Base-by-base conservation (phyloP, 345 rosid genomes). In the Gossypium herbaceum region DNA sequence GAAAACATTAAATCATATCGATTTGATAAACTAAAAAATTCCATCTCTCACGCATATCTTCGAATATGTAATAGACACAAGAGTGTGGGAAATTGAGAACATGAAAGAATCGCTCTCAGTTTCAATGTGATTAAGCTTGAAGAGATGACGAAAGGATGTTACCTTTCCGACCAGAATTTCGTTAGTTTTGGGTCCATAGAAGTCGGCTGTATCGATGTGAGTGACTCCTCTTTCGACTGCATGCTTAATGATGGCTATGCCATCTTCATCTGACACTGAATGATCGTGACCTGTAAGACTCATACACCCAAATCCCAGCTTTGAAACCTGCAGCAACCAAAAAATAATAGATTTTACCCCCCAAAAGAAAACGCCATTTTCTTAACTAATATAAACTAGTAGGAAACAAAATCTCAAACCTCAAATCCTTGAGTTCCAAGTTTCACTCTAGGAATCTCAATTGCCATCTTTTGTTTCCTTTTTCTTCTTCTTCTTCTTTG, bases 371-470 rank as follows among this genome's bases (percentile, higher is more conserved):
- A 13, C 9, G 11, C 51, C 34, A 47, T 47, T 29, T 29, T 3
- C 34, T 29, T 29, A 25, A 25, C 27, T 25, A 25, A 25, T 25
- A 24, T 24, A 24, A 24, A 24, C 24, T 24, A 24, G 24, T 24
- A 24, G 25, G 25, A 24, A 64, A 65, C 15, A n/a, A 65, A 4
- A n/a, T 24, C 29, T 27, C 7, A 13, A 24, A 69, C 73, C 73
- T 70, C 73, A 16, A 70, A 17, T 17, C 73, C 73, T 52, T 51
- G 73, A 52, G 47, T 52, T 12, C 73, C 73, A 54, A 70, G 15
- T 70, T 70, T 70, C 16, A 70, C 73, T 52, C 73, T 70, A 9
- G 73, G 61, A 52, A 70, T 15, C 54, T 68, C 41, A 22, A 50
- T 1, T 22, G 22, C 58, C 55, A 17, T 56, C 60, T 12, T 48